Percentiles rank a stretch among this genome's conserved stretches.
Conservation (phyloP, 306 rosid species). For the Herpetospermum pedunculosum region DNA sequence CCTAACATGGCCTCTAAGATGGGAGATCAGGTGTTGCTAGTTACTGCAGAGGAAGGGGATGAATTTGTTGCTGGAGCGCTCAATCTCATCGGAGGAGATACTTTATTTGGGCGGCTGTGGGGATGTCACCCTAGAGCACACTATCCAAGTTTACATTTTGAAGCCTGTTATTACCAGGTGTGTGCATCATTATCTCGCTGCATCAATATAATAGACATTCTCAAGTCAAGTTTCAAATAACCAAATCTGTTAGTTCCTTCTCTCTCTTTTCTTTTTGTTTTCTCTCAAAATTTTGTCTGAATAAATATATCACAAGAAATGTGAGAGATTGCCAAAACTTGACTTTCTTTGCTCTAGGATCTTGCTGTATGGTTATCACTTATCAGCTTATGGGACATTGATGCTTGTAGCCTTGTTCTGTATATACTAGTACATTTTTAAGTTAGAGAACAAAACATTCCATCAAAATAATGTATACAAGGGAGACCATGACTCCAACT, state of each 20-base stretch:
- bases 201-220: neutral
- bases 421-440: neutral
- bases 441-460: neutral
- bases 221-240: neutral
- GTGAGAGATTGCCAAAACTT: neutral
- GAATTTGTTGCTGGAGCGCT: conserved; percentile 92
- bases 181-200: neutral
- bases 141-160: conserved; percentile 89
- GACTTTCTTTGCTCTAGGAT: neutral
- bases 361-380: neutral
- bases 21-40: conserved; percentile 77
- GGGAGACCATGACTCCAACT: neutral
- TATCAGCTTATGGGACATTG: neutral
- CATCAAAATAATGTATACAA: neutral
- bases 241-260: neutral
- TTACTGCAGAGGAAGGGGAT: conserved; percentile 78
- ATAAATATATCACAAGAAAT: neutral
- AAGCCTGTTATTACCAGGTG: conserved; percentile 98
- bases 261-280: neutral
- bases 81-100: conserved; percentile 91
- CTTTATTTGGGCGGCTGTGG: conserved; percentile 88
- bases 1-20: conserved; percentile 72
- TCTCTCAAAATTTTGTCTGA: neutral
- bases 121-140: conserved; percentile 63
- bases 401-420: neutral